Percentiles rank a stretch among this genome's conserved stretches.
phyloP scores from a whole-genome alignment of 768 basidiomycete species.

The Russula virescens region DNA sequence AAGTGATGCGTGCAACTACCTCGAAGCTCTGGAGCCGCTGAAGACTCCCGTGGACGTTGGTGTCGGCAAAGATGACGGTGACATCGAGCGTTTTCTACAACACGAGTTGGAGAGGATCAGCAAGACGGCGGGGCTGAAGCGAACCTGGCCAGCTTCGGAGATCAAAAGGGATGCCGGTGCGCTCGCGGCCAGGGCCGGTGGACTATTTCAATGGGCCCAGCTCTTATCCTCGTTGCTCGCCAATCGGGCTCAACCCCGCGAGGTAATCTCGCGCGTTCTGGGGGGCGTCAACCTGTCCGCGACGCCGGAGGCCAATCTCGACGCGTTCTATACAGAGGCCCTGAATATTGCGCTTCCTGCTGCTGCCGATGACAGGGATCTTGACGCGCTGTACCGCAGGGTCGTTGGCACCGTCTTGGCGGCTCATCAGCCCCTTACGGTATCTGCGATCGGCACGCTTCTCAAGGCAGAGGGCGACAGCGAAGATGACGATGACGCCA shows the following conservation, averaged over 20 bases:
- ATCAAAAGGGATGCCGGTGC: constrained; percentile 11
- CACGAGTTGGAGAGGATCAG: constrained; percentile 4
- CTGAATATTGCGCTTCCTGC: constrained; percentile 9
- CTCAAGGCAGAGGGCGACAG: neutral
- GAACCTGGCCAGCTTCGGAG: neutral
- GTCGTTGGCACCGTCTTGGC: constrained; percentile 15
- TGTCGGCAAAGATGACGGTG: constrained; percentile 8
- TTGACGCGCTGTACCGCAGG: constrained; percentile 5
- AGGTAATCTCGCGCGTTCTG: constrained; percentile 13
- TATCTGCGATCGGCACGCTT: constrained; percentile 10
- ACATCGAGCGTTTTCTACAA: constrained; percentile 13
- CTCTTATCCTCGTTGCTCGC: constrained; percentile 14
- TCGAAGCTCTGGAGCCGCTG: neutral
- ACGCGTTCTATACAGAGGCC: constrained; percentile 11
- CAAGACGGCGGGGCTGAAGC: neutral
- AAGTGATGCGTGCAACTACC: constrained; percentile 3
- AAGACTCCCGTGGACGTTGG: constrained; percentile 4
- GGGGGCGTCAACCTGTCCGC: neutral
- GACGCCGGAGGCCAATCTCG: constrained; percentile 8
- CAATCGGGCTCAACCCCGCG: constrained; percentile 1
- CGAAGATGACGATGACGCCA: neutral
- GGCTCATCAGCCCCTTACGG: constrained; percentile 10
- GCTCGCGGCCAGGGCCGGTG: constrained; percentile 14
- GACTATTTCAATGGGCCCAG: constrained; percentile 25
- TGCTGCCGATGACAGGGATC: neutral